Conservation (phyloP, 768 basidiomycete species). For the Russula olivacea region DNA sequence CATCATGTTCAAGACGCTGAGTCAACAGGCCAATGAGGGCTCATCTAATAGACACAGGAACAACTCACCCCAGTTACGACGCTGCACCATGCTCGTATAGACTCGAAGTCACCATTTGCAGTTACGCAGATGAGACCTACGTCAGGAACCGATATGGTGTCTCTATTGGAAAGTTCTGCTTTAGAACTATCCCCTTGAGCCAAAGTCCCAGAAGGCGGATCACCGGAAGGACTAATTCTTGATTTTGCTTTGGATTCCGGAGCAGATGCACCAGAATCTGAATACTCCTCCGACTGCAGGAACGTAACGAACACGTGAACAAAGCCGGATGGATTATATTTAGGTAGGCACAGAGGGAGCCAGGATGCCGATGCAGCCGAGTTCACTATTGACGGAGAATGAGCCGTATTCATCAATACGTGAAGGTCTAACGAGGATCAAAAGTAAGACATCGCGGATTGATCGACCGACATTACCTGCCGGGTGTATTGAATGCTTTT, state of each 20-base stretch:
- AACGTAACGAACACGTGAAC: slow-evolving; percentile 87
- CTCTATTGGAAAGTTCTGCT: neutral
- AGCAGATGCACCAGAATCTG: neutral
- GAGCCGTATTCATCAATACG: slow-evolving; percentile 85
- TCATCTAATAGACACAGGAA: neutral
- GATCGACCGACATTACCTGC: slow-evolving; percentile 47
- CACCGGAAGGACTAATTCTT: neutral
- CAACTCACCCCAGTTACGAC: slow-evolving; percentile 50
- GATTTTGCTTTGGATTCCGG: slow-evolving; percentile 13
- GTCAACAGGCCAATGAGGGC: neutral
- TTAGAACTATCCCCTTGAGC: neutral
- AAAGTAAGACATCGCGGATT: slow-evolving; percentile 2
- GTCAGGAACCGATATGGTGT: slow-evolving; percentile 19
- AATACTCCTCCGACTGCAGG: slow-evolving; percentile 34
- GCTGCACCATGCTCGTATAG: slow-evolving; percentile 73
- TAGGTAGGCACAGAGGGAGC: slow-evolving; percentile 94
- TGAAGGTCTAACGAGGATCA: slow-evolving; percentile 62
- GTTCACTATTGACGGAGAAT: slow-evolving; percentile 71
- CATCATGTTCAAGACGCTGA: slow-evolving; percentile 62
- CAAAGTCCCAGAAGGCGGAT: neutral
- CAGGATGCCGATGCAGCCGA: slow-evolving; percentile 81
- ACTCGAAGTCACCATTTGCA: slow-evolving; percentile 77
- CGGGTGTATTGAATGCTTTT: slow-evolving; percentile 93
- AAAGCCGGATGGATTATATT: slow-evolving; percentile 85
- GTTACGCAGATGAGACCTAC: slow-evolving; percentile 72